A percentile compares a stretch with the other conserved stretches of the same genome.
Evolutionary conservation across 805 yeast genomes (phyloP).

Genomic region (Candida stauntonica): DNA sequence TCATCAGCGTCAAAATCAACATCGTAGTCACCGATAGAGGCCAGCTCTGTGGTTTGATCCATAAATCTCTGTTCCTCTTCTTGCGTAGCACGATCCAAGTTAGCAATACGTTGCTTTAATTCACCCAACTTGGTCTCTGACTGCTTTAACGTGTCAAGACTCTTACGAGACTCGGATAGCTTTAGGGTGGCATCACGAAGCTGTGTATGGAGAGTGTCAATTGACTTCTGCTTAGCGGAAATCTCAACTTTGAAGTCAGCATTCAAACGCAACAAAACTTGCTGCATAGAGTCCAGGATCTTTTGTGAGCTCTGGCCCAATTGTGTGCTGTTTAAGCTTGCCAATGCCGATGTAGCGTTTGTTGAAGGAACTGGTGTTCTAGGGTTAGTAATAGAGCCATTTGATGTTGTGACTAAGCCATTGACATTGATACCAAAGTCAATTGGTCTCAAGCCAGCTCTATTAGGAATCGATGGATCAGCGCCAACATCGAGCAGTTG

Average conservation of each 20-base stretch:
- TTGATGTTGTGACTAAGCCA: constrained; percentile 11
- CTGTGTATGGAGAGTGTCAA: constrained; percentile 49
- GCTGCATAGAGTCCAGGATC: constrained; percentile 47
- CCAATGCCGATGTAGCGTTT: not conserved
- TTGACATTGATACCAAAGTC: constrained; percentile 73
- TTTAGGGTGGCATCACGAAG: constrained; percentile 52
- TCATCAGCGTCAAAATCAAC: constrained; percentile 82
- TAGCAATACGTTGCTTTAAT: constrained; percentile 49
- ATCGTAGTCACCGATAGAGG: constrained; percentile 37
- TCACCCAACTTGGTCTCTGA: constrained; percentile 41
- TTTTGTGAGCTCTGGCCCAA: constrained; percentile 29
- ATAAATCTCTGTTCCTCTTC: constrained; percentile 59
- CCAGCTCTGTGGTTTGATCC: constrained; percentile 36
- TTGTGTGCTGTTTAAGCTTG: constrained; percentile 1
- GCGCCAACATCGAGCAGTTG: constrained; percentile 87
- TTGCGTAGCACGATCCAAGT: constrained; percentile 56
- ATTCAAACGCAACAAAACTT: constrained; percentile 48
- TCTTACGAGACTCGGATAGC: constrained; percentile 44
- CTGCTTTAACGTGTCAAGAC: constrained; percentile 48
- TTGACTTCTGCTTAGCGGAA: constrained; percentile 44
- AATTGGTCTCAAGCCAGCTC: constrained; percentile 78
- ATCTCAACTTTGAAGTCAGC: constrained; percentile 57
- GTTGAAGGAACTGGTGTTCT: not conserved
- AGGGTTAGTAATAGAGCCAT: not conserved
- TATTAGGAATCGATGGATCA: constrained; percentile 70